Evolutionary conservation across 1,284 basidiomycete genomes (phyloP).

Genomic region (Malassezia arunalokei): DNA sequence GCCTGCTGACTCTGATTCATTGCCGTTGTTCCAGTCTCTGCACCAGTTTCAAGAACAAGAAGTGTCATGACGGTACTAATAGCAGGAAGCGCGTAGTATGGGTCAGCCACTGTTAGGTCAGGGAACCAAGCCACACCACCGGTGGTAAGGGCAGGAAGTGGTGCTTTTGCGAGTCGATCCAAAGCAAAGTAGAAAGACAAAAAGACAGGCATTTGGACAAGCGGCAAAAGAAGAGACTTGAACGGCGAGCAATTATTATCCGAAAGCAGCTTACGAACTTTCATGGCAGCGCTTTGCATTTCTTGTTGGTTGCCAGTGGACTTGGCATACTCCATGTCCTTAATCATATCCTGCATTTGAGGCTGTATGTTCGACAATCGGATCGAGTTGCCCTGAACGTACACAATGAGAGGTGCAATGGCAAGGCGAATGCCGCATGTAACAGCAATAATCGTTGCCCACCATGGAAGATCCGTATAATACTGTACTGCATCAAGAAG

Average conservation of each 20-base stretch:
- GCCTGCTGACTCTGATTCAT: constrained; percentile 50
- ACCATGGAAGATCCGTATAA: constrained; percentile 52
- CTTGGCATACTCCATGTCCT: constrained; percentile 51
- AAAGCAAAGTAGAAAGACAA: constrained; percentile 77
- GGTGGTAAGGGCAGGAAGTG: constrained; percentile 60
- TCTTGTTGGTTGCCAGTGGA: constrained; percentile 52
- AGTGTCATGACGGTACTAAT: constrained; percentile 58
- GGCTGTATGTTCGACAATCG: constrained; percentile 59
- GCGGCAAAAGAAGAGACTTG: constrained; percentile 55
- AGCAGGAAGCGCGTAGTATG: constrained; percentile 65
- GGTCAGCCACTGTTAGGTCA: constrained; percentile 67
- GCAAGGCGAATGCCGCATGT: constrained; percentile 59
- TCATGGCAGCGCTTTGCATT: constrained; percentile 53
- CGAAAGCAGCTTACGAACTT: constrained; percentile 57
- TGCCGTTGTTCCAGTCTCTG: constrained; percentile 52
- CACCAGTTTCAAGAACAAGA: constrained; percentile 55
- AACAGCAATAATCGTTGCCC: constrained; percentile 56
- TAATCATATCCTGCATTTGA: constrained; percentile 54
- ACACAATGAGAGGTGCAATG: constrained; percentile 61
- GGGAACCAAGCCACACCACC: constrained; percentile 67
- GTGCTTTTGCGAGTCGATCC: constrained; percentile 59
- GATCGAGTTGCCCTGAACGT: constrained; percentile 58
- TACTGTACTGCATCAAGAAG: constrained; percentile 63
- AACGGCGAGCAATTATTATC: constrained; percentile 60
- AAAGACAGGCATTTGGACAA: constrained; percentile 64